These are phyloP conservation scores for Evansstolkia leycettana DNA, from an alignment of 495 filamentous ascomycete genomes.

Conservation along the genomic window DNA sequence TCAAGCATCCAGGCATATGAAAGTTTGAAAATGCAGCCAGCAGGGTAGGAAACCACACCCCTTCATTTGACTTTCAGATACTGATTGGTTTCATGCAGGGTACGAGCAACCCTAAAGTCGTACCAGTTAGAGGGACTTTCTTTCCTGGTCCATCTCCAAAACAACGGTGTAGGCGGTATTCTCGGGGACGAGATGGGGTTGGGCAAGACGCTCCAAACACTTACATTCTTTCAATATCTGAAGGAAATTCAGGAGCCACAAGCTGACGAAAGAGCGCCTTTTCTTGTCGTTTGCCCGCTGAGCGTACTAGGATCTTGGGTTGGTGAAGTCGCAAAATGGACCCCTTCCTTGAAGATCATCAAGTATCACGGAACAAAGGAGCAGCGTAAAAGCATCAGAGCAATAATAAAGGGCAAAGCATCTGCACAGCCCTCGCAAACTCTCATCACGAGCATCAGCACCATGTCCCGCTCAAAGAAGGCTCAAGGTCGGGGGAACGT, in stretches of 20 bases:
- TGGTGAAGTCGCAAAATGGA: slow-evolving; percentile 44
- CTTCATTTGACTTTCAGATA: neutral
- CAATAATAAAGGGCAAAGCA: neutral
- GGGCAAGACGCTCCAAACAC: slow-evolving; percentile 48
- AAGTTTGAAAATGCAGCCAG: slow-evolving; percentile 35
- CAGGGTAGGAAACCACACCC: slow-evolving; percentile 15
- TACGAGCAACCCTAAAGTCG: slow-evolving; percentile 44
- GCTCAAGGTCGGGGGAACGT: no score
- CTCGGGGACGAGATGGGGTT: slow-evolving; percentile 56
- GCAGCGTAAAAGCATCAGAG: slow-evolving; percentile 18
- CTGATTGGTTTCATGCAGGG: neutral
- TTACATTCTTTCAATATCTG: slow-evolving; percentile 42
- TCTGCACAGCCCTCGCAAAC: neutral
- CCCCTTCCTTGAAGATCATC: slow-evolving; percentile 40
- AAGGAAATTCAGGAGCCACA: slow-evolving; percentile 18
- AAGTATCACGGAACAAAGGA: slow-evolving; percentile 42
- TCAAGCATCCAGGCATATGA: slow-evolving; percentile 21
- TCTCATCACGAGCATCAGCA: no score
- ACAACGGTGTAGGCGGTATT: slow-evolving; percentile 46
- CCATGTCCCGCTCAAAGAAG: no score
- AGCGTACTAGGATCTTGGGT: slow-evolving; percentile 48
- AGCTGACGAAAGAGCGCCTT: slow-evolving; percentile 29
- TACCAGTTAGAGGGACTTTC: slow-evolving; percentile 52
- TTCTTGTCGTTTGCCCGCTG: slow-evolving; percentile 48
- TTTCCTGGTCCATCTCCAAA: slow-evolving; percentile 45